A percentile compares a stretch with the other conserved stretches of the same genome.
Conservation (phyloP, 192 early-diverging fungal genomes). For the Coemansia sp. region DNA sequence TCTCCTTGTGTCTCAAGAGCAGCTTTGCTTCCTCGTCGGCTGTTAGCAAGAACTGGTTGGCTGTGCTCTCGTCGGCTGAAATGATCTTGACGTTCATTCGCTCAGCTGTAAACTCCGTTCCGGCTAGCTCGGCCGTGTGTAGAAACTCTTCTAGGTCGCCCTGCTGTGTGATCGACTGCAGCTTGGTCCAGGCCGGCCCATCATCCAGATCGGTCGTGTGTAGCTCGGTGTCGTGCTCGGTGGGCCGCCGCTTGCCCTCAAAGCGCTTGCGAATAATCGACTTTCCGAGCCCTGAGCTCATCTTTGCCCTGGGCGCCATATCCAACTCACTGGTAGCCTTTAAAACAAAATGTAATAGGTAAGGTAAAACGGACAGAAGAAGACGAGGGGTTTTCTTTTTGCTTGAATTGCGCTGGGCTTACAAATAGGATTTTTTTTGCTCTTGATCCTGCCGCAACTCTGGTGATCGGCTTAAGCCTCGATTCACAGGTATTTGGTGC, state of each 20-base stretch:
- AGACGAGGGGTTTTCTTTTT: not conserved
- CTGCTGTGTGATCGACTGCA: constrained; percentile 96
- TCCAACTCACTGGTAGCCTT: not conserved
- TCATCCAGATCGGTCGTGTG: constrained; percentile 88
- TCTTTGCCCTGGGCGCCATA: constrained; percentile 38
- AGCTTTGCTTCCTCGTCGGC: constrained; percentile 74
- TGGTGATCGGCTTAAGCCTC: not conserved
- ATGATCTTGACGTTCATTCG: constrained; percentile 78
- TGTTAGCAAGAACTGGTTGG: constrained; percentile 81
- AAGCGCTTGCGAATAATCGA: constrained; percentile 51
- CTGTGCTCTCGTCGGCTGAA: constrained; percentile 53
- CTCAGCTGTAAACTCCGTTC: constrained; percentile 86
- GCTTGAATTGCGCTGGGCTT: not conserved
- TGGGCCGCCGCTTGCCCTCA: constrained; percentile 52
- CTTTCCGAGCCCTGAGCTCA: constrained; percentile 45
- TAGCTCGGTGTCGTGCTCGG: constrained; percentile 51
- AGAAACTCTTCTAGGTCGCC: constrained; percentile 97
- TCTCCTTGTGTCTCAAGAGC: constrained; percentile 73
- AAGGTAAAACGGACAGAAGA: not conserved
- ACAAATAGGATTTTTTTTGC: constrained; percentile 5
- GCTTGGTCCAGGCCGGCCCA: constrained; percentile 76
- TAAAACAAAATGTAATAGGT: not conserved
- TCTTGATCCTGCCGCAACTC: not conserved
- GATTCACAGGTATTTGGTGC: not conserved
- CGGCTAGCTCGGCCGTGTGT: constrained; percentile 90